Evolutionary conservation across 2,329 filamentous ascomycete species (phyloP).

Genomic region (Xylaria sp.): DNA sequence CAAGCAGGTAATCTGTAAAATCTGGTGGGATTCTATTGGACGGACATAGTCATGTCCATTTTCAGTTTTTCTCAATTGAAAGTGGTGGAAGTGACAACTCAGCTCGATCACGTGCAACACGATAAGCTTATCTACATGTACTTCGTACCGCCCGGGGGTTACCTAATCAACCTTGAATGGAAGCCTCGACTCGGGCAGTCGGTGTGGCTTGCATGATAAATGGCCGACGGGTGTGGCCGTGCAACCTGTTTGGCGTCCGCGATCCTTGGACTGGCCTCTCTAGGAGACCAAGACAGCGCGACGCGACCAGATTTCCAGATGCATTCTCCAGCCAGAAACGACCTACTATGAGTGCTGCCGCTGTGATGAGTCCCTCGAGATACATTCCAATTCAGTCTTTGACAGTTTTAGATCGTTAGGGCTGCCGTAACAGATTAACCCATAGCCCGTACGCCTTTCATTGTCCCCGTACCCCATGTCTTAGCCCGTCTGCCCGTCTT

Average conservation of each 20-base stretch:
- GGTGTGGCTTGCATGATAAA: neutral
- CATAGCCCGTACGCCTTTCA: conserved; percentile 7
- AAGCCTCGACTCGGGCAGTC: no score
- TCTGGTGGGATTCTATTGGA: no score
- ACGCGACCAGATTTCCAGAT: conserved; percentile 19
- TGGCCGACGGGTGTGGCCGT: no score
- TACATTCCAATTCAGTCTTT: conserved; percentile 25
- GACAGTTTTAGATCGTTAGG: conserved; percentile 1
- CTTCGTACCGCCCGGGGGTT: no score
- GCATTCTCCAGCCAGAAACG: conserved; percentile 13
- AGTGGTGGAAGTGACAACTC: no score
- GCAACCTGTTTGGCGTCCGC: no score
- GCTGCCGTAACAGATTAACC: conserved; percentile 23
- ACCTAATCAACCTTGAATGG: no score
- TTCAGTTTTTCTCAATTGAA: no score
- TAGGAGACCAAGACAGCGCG: conserved; percentile 8
- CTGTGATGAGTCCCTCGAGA: conserved; percentile 1
- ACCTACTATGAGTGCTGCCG: conserved; percentile 3
- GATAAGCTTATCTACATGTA: no score
- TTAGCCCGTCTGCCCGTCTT: conserved; percentile 28
- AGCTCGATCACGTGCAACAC: no score
- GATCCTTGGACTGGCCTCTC: neutral
- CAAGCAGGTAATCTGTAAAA: no score
- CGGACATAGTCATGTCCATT: no score
- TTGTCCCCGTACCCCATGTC: conserved; percentile 25